Conservation (phyloP, 2,329 filamentous ascomycete genomes). For the Colletotrichum noveboracense region DNA sequence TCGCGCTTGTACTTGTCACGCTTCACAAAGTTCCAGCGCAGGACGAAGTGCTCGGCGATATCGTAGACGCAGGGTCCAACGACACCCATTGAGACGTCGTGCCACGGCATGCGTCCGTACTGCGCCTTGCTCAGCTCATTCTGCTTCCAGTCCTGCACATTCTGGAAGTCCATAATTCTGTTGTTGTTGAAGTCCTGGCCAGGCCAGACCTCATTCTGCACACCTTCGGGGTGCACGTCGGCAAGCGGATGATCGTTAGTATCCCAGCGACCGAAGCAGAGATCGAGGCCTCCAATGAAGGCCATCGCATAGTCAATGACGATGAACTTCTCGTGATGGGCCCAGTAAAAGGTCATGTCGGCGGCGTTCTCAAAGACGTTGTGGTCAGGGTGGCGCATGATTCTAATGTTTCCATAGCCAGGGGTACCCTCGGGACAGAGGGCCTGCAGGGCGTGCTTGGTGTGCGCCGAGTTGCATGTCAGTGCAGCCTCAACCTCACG, state of each 20-base stretch:
- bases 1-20: constrained; percentile 97
- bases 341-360: constrained; percentile 98
- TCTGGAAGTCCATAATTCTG: constrained; percentile 92
- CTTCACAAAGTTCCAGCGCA: constrained; percentile 97
- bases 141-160: constrained; percentile 88
- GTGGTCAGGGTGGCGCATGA: constrained; percentile 94
- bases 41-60: constrained; percentile 92
- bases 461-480: constrained; percentile 92
- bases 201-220: constrained; percentile 85
- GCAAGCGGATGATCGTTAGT: constrained; percentile 82
- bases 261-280: constrained; percentile 97
- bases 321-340: constrained; percentile 97
- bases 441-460: constrained; percentile 81
- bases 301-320: constrained; percentile 90
- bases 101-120: constrained; percentile 97
- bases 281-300: constrained; percentile 92
- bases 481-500: constrained; percentile 83
- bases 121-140: constrained; percentile 93
- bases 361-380: constrained; percentile 92
- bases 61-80: constrained; percentile 90
- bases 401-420: constrained; percentile 85
- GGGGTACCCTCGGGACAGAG: constrained; percentile 83
- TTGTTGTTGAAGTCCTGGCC: constrained; percentile 99
- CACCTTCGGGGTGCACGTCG: constrained; percentile 85
- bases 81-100: constrained; percentile 93